These are phyloP conservation scores for Phytophthora vignae DNA, from an alignment of 352 stramenopile genomes.

Conservation along the genomic window DNA sequence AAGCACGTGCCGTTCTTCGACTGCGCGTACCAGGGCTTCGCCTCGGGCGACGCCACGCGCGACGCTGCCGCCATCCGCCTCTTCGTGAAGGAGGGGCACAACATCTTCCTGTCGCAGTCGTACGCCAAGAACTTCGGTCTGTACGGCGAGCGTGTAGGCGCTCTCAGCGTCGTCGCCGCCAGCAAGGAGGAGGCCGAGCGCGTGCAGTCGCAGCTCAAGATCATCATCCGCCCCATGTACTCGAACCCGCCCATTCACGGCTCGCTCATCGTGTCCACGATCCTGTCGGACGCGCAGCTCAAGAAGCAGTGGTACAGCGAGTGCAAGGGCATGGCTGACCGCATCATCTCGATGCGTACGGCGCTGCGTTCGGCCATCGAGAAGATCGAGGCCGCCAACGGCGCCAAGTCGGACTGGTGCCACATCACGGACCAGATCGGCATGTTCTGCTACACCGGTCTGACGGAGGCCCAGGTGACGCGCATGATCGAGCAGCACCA, in stretches of 20 bases:
- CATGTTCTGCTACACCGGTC: slow-evolving; percentile 99
- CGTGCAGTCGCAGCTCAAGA: slow-evolving; percentile 98
- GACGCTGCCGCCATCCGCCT: slow-evolving; percentile 96
- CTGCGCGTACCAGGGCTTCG: slow-evolving; percentile 99
- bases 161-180: slow-evolving; percentile 95
- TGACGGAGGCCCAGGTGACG: slow-evolving; percentile 95
- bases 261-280: slow-evolving; percentile 97
- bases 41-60: slow-evolving; percentile 95
- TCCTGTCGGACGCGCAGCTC: slow-evolving; percentile 94
- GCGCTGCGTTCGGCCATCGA: slow-evolving; percentile 85
- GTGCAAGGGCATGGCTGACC: slow-evolving; percentile 96
- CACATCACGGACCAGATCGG: slow-evolving; percentile 99
- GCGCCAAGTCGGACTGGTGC: slow-evolving; percentile 93
- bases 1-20: slow-evolving; percentile 99
- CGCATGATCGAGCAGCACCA: slow-evolving; percentile 96
- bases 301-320: slow-evolving; percentile 95
- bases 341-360: slow-evolving; percentile 96
- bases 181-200: slow-evolving; percentile 95
- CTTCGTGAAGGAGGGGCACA: slow-evolving; percentile 99
- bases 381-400: slow-evolving; percentile 77
- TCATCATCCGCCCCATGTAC: slow-evolving; percentile 99
- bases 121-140: slow-evolving; percentile 99
- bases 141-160: slow-evolving; percentile 98
- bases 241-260: slow-evolving; percentile 99
- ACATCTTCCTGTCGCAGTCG: slow-evolving; percentile 97